Percentiles rank a stretch among this genome's conserved stretches.
Evolutionary conservation across 345 rosid species (phyloP).

Genomic region (Clarkia xantiana): DNA sequence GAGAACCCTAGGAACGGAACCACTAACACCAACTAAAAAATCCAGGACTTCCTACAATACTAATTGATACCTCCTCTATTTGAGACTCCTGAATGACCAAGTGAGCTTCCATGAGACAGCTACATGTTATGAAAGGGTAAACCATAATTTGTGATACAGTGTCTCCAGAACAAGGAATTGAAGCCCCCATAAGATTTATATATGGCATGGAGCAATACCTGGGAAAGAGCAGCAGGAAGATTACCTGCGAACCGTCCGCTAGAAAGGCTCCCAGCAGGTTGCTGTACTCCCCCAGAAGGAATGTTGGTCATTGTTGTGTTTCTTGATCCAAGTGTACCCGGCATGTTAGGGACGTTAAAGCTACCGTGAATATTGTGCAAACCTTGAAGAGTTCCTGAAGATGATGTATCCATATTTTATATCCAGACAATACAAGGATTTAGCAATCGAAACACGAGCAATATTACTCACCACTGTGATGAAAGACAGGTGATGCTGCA

Average conservation of each 20-base stretch:
- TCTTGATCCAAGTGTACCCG: slow-evolving; percentile 82
- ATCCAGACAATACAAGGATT: slow-evolving; percentile 6
- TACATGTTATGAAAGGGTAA: slow-evolving; percentile 25
- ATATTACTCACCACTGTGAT: slow-evolving; percentile 47
- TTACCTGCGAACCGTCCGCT: slow-evolving; percentile 80
- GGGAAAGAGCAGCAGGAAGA: slow-evolving; percentile 79
- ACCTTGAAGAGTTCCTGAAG: slow-evolving; percentile 73
- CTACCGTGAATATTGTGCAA: slow-evolving; percentile 82
- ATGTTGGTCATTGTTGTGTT: slow-evolving; percentile 62
- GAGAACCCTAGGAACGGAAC: slow-evolving; percentile 90
- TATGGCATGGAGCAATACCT: slow-evolving; percentile 30
- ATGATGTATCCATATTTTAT: slow-evolving; percentile 4
- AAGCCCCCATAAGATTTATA: slow-evolving; percentile 1
- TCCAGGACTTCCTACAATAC: slow-evolving; percentile 82
- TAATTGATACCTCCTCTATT: slow-evolving; percentile 66
- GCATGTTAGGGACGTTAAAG: slow-evolving; percentile 79
- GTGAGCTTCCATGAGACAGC: slow-evolving; percentile 83
- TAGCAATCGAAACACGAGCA: slow-evolving; percentile 3
- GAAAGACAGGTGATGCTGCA: slow-evolving; percentile 70
- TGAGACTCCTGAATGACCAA: slow-evolving; percentile 80
- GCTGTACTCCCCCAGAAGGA: slow-evolving; percentile 79
- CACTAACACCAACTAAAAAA: slow-evolving; percentile 79
- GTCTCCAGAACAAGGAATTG: no score
- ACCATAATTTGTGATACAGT: no score
- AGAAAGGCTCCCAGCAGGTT: slow-evolving; percentile 79